Evolutionary conservation across 2,329 filamentous ascomycete genomes (phyloP).

Genomic region (Fusarium fracticaudum): DNA sequence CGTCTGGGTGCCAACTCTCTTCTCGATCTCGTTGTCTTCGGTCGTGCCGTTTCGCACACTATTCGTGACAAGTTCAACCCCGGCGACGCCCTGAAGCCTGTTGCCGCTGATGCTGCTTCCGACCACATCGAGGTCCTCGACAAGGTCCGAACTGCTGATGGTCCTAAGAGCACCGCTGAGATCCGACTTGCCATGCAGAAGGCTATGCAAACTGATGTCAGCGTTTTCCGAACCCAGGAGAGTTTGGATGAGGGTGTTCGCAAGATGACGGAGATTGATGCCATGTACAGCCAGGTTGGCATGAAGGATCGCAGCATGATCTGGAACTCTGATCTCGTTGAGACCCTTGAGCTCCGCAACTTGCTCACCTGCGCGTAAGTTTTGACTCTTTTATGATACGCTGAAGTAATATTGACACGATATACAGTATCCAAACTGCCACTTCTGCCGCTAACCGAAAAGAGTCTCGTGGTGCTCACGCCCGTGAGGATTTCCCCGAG

Average conservation of each 20-base stretch:
- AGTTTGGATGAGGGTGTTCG: conserved; percentile 91
- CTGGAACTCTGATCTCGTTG: conserved; percentile 97
- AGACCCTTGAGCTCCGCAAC: conserved; percentile 95
- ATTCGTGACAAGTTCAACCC: conserved; percentile 94
- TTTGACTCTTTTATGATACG: neutral
- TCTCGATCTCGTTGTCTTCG: conserved; percentile 96
- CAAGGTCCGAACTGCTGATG: conserved; percentile 82
- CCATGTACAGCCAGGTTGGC: conserved; percentile 81
- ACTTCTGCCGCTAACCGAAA: conserved; percentile 90
- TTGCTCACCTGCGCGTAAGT: conserved; percentile 95
- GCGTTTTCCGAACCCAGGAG: conserved; percentile 95
- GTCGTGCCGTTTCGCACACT: conserved; percentile 95
- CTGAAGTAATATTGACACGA: conserved; percentile 19
- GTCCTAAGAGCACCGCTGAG: conserved; percentile 87
- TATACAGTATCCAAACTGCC: conserved; percentile 83
- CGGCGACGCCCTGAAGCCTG: conserved; percentile 79
- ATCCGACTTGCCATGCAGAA: conserved; percentile 95
- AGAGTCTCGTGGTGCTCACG: conserved; percentile 97
- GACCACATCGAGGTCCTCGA: conserved; percentile 89
- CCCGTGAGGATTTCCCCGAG: conserved; percentile 95
- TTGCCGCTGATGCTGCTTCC: conserved; percentile 86
- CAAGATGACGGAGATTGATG: conserved; percentile 87
- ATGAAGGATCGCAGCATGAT: conserved; percentile 99
- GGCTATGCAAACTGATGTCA: conserved; percentile 97
- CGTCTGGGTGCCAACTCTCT: conserved; percentile 98